These are phyloP conservation scores for Tricladium varicosporioides DNA, from an alignment of 2,329 filamentous ascomycete genomes.

Conservation along the genomic window DNA sequence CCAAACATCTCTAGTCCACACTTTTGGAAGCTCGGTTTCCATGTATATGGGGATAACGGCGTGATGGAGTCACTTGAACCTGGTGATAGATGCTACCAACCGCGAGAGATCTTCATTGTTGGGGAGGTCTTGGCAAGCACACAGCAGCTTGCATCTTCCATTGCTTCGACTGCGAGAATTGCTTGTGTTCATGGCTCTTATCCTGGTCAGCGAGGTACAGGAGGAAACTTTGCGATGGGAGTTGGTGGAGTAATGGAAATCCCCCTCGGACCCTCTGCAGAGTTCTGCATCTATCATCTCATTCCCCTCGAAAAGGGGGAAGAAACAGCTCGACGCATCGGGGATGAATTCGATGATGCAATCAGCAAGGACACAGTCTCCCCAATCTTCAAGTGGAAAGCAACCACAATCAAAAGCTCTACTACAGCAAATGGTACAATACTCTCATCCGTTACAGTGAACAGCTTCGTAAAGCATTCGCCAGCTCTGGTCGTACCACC, in stretches of 20 bases:
- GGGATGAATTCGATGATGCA: background rate
- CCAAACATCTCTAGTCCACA: slow-evolving; percentile 12
- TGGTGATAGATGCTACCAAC: slow-evolving; percentile 8
- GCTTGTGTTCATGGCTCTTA: slow-evolving; percentile 47
- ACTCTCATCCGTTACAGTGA: no score
- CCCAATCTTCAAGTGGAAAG: slow-evolving; percentile 3
- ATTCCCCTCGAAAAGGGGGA: slow-evolving; percentile 26
- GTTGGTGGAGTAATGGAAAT: slow-evolving; percentile 40
- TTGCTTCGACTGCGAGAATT: slow-evolving; percentile 42
- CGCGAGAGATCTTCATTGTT: slow-evolving; percentile 45
- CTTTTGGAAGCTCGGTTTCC: slow-evolving; percentile 42
- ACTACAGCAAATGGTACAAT: no score
- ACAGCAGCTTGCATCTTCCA: slow-evolving; percentile 43
- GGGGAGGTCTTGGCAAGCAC: slow-evolving; percentile 46
- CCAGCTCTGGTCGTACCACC: no score
- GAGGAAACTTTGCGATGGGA: slow-evolving; percentile 48
- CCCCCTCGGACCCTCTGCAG: slow-evolving; percentile 39
- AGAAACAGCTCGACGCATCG: background rate
- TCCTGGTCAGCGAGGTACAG: slow-evolving; percentile 48
- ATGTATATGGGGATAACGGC: slow-evolving; percentile 44
- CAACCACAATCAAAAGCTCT: background rate
- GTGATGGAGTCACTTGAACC: slow-evolving; percentile 35
- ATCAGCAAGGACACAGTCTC: background rate
- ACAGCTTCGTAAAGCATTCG: no score
- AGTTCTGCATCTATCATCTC: slow-evolving; percentile 45